Evolutionary conservation across 331 rosid species (phyloP), one percentile per base, ranked within the genome.

Genomic region (Telfairia occidentalis): DNA sequence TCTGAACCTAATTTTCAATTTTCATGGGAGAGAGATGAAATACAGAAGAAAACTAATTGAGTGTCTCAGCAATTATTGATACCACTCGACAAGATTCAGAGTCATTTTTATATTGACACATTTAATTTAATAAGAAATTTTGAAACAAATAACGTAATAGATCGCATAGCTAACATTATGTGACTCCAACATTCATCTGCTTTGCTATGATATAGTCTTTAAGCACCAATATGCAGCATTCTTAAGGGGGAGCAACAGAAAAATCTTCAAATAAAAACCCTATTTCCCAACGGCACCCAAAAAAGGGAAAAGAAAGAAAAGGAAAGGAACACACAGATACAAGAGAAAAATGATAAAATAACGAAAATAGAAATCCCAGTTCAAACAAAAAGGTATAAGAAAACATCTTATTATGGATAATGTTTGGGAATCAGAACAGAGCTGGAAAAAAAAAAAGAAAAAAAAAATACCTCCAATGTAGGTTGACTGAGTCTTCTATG

Each of bases 401-500:
- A 55, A 58, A 58, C 8, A 32, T n/a, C 69, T 15, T 32, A 6
- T 34, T 32, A 61, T 5, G 69, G 69, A 32, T 30, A 29, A 15
- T 30, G 43, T 61, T 61, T 61, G 5, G 43, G 24, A 61, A 61
- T 34, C 43, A 61, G 9, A 58, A 29, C 16, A 58, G 65, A 55
- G 37, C 35, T 13, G 60, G 3, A 19, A 16, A 15, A 38, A 9
- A 66, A 18, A 60, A 26, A 1, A 28, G 2, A 19, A 3, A 30
- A 5, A n/a, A 73, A 21, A 23, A 78, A 71, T 86, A 95, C 99
- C 99, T 95, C 89, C 79, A 87, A 82, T 75, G 38, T 87, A 66
- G 85, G 88, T 78, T 87, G 91, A 73, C 92, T 89, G 34, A 92
- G 97, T 80, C 85, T 92, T 78, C 73, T 85, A 72, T 81, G 5